These are phyloP conservation scores for Vitis rupestris DNA, from an alignment of 164 flowering plant species.

Conservation along the genomic window DNA sequence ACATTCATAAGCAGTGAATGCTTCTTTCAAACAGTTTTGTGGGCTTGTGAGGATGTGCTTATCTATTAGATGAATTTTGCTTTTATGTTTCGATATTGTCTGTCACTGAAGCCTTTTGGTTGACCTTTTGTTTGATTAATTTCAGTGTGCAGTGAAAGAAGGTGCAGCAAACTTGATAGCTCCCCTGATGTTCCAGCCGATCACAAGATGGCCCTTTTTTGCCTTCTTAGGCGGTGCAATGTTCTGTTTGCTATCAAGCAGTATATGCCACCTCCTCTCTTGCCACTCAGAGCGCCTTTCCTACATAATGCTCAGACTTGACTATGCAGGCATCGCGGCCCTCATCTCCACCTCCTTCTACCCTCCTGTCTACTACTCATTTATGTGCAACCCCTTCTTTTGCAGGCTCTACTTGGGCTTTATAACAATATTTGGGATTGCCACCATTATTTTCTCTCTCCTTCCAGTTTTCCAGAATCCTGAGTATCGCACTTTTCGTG, in stretches of 20 bases:
- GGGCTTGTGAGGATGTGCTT: not conserved
- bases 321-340: constrained; percentile 34
- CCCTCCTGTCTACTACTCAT: constrained; percentile 39
- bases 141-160: constrained; percentile 53
- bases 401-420: constrained; percentile 25
- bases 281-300: constrained; percentile 35
- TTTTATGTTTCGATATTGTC: not conserved
- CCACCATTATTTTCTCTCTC: constrained; percentile 19
- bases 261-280: constrained; percentile 33
- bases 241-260: constrained; percentile 39
- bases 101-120: not conserved
- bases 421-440: constrained; percentile 27
- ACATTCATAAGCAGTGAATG: not conserved
- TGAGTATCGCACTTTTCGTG: constrained; percentile 20
- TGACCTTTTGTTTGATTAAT: not conserved
- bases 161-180: constrained; percentile 55
- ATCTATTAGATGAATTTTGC: not conserved
- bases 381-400: constrained; percentile 30
- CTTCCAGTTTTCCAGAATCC: constrained; percentile 24
- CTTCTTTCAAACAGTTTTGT: not conserved
- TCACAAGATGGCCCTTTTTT: constrained; percentile 39
- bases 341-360: constrained; percentile 34
- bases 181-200: constrained; percentile 48
- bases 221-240: constrained; percentile 35
- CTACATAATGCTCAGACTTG: constrained; percentile 28